Base-by-base conservation (phyloP, 116 monocot genomes). In the Cymodocea nodosa region DNA sequence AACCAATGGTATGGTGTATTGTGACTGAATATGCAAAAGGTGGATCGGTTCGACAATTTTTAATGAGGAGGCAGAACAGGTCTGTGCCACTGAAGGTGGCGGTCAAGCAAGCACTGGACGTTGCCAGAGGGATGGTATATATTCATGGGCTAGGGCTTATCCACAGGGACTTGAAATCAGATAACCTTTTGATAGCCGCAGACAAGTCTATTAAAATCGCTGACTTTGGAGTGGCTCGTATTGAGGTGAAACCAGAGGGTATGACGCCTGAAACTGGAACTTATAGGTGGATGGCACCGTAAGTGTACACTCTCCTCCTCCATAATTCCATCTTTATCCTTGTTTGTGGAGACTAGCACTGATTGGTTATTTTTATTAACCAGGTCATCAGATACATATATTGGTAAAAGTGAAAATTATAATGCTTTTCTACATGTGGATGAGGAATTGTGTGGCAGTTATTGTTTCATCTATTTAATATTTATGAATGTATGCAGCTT, bases 231-330 rank as follows among this genome's bases (percentile, higher is more conserved):
- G 90, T 97, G 18, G 95, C 91, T 1, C 78, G 91, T 25, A 97
- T 97, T 48, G 95, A 90, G 70, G 88, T 97, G 51, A 73, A 97
- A 70, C 83, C 95, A 8, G 88, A 97, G 60, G 95, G 95, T 49
- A 97, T 97, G 95, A 97, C 95, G 0, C 95, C 95, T 6, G 91
- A 97, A 65, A 97, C 91, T 4, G 95, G 95, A 66, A 97, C 95
- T 1, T 97, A 97, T 51, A 85, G 95, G 5, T 97, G 95, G 95
- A 97, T 97, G 95, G 95, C 95, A 56, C 95, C 95, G 95, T 97
- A 78, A 97, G 95, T 84, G 56, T 16, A 36, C 36, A 15, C 36
- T 62, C 15, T 23, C 23, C 7, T 62, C 15, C 34, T 62, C 36
- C 9, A 30, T 30, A 30, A 3, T 30, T 30, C 30, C 30, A 30